Evolutionary conservation across 345 rosid genomes (phyloP), one percentile per base, ranked within the genome.

Genomic region (Theobroma cacao): DNA sequence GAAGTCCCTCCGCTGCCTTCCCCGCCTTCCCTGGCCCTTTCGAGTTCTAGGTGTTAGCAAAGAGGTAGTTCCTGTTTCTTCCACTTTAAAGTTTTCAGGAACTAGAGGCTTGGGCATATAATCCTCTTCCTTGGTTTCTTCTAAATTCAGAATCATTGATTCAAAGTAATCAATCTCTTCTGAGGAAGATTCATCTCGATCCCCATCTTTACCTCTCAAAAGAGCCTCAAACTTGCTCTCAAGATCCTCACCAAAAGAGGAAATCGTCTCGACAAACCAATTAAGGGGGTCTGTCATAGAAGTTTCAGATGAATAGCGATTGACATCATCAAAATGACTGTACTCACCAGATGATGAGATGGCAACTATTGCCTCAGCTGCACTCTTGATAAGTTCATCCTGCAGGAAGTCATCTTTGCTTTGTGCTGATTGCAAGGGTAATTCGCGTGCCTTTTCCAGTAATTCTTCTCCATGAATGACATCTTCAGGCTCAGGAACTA

Each of bases 1-100:
- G 88, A 95, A 95, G 83, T 95, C 99, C 88, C 97, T 89, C 71
- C 90, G 89, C 79, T 92, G 97, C 88, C 99, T 91, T 75, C 98
- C 99, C 83, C 99, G 89, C 86, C 97, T 88, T 75, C 88, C 86
- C 72, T 90, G 94, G 62, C 94, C 96, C 85, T 87, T 92, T 63
- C 95, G 87, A 26, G 92, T 82, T 56, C 89, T 88, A 75, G 78
- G 88, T 43, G 83, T 80, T 76, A 87, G 76, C 12, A 80, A 63
- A 5, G 75, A 52, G 60, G 76, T 48, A 69, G 85, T 80, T 18
- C 72, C 92, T 0, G 77, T 82, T 80, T 86, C 92, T 40, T 90
- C 94, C 38, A 88, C 80, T 77, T 82, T 82, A 75, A 87, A 75
- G 85, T 79, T 76, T 74, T 88, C 93, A 0, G 91, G 92, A 81